Percentiles rank a stretch among this genome's conserved stretches.
Conservation (phyloP, 257 asterid species). For the Solanum etuberosum region DNA sequence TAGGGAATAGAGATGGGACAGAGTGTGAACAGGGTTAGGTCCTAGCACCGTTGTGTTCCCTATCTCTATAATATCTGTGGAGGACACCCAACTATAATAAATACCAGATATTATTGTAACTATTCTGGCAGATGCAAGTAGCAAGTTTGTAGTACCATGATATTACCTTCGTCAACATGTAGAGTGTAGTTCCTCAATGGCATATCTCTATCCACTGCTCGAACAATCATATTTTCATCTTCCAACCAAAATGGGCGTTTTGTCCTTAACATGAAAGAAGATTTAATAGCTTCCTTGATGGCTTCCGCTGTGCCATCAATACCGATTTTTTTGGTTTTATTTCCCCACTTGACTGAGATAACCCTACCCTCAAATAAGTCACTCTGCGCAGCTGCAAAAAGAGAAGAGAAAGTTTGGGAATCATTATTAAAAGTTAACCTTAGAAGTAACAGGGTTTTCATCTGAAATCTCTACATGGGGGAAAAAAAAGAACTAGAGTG, state of each 20-base stretch:
- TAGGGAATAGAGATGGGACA: not conserved
- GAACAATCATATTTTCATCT: slow-evolving; percentile 63
- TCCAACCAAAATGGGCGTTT: slow-evolving; percentile 85
- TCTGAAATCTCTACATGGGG: not conserved
- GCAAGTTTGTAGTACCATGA: not conserved
- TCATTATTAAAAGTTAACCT: not conserved
- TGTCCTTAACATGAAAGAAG: slow-evolving; percentile 65
- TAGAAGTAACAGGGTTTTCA: not conserved
- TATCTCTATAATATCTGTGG: too few relatives aligned
- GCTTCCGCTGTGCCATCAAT: slow-evolving; percentile 73
- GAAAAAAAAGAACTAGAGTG: not conserved
- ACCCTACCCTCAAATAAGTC: slow-evolving; percentile 58
- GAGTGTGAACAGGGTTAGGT: not conserved
- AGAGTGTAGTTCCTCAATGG: slow-evolving; percentile 78
- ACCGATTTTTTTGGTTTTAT: slow-evolving; percentile 55
- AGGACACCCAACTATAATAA: too few relatives aligned
- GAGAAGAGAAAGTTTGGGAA: not conserved
- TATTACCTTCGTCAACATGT: slow-evolving; percentile 78
- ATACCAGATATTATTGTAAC: too few relatives aligned
- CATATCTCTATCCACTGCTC: slow-evolving; percentile 75
- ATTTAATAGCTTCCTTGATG: slow-evolving; percentile 69
- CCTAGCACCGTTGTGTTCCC: not conserved
- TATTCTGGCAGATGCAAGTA: too few relatives aligned
- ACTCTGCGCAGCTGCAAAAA: slow-evolving; percentile 49
- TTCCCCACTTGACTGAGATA: slow-evolving; percentile 63